phyloP scores from a whole-genome alignment of 1,284 basidiomycete species.

The Pholiota adiposa region DNA sequence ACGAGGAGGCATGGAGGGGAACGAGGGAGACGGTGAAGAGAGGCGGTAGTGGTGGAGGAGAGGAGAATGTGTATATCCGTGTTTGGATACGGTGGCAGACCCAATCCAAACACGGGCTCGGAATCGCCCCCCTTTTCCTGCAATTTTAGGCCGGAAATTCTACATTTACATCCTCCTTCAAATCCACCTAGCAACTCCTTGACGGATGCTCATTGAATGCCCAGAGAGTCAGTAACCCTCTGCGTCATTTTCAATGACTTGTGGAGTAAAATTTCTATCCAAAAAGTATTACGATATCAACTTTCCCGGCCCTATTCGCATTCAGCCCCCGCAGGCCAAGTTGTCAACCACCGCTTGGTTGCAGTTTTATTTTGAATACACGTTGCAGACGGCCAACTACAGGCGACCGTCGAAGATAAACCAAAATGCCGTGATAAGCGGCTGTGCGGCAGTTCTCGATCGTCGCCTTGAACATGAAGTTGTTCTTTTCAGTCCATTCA shows the following conservation, averaged over 20 bases:
- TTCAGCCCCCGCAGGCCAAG: background rate
- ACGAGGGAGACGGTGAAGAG: conserved; percentile 23
- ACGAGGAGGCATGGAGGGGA: conserved; percentile 44
- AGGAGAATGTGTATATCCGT: conserved; percentile 10
- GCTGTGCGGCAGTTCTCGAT: background rate
- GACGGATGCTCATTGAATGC: too few relatives aligned
- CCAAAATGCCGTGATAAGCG: background rate
- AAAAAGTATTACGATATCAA: too few relatives aligned
- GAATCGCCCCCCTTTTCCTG: background rate
- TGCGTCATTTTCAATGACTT: too few relatives aligned
- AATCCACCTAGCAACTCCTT: background rate
- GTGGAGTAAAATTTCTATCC: too few relatives aligned
- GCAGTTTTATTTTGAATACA: too few relatives aligned
- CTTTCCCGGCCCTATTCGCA: too few relatives aligned
- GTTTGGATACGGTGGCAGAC: background rate
- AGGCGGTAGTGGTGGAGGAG: conserved; percentile 14
- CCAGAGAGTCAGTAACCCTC: too few relatives aligned
- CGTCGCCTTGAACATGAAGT: background rate
- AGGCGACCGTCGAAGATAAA: background rate
- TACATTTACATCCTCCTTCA: background rate
- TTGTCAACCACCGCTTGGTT: background rate
- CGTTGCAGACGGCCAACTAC: too few relatives aligned
- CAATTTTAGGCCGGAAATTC: background rate
- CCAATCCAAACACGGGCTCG: background rate
- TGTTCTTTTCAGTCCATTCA: background rate